Conservation (phyloP, 495 filamentous ascomycete species). For the Penicillium fimorum region DNA sequence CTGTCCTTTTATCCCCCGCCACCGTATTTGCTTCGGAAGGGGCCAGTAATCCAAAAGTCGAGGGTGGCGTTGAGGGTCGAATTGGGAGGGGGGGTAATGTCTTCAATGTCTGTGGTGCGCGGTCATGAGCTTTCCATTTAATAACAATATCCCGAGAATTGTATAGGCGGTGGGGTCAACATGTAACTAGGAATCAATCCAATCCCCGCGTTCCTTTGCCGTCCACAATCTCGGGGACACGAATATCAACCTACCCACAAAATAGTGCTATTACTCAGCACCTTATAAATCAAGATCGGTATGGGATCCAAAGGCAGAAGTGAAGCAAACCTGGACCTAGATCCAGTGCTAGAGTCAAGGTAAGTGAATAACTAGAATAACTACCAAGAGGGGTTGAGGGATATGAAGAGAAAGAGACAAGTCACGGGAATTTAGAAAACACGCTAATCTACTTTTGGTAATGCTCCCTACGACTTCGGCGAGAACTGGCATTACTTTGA, state of each 20-base stretch:
- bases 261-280: slow-evolving; percentile 20
- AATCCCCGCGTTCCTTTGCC: slow-evolving; percentile 12
- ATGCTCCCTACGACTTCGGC: slow-evolving; percentile 20
- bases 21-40: slow-evolving; percentile 13
- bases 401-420: slow-evolving; percentile 31
- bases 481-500: neutral
- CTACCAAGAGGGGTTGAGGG: slow-evolving; percentile 27
- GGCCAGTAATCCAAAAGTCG: slow-evolving; percentile 12
- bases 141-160: slow-evolving; percentile 1
- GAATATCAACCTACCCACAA: slow-evolving; percentile 31
- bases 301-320: neutral
- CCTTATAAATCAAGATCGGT: slow-evolving; percentile 3
- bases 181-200: slow-evolving; percentile 1
- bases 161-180: neutral
- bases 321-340: neutral
- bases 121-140: neutral
- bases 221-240: slow-evolving; percentile 23
- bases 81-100: neutral
- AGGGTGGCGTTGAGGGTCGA: slow-evolving; percentile 3
- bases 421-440: slow-evolving; percentile 31
- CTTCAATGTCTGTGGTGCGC: slow-evolving; percentile 4
- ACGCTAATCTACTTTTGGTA: slow-evolving; percentile 24
- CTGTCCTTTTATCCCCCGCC: slow-evolving; percentile 25
- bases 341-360: neutral
- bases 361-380: slow-evolving; percentile 2